phyloP scores from a whole-genome alignment of 352 stramenopile genomes.

The Phytopythium mirpurense region DNA sequence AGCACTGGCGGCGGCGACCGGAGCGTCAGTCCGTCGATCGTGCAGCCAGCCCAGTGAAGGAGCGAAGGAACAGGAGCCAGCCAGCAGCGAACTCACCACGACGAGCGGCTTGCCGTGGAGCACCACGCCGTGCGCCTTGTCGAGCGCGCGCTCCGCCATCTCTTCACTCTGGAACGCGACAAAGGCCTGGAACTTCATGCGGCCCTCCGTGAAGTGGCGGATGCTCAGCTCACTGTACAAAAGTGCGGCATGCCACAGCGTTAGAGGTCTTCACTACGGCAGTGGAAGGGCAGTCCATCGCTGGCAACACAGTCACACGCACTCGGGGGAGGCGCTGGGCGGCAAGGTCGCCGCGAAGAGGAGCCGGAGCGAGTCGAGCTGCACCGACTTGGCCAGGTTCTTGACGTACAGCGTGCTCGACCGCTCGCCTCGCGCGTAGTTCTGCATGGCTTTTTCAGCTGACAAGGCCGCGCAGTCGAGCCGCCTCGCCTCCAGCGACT shows the following conservation, averaged over 20 bases:
- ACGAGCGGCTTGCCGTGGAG: constrained; percentile 76
- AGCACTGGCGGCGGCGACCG: constrained; percentile 11
- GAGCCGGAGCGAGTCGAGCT: constrained; percentile 31
- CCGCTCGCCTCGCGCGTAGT: constrained; percentile 49
- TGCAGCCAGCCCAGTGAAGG: not conserved
- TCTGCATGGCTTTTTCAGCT: constrained; percentile 61
- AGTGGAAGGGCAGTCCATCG: not conserved
- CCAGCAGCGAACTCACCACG: constrained; percentile 46
- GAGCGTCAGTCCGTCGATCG: not conserved
- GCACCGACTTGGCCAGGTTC: constrained; percentile 61
- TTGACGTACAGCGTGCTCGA: constrained; percentile 75
- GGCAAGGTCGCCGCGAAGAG: constrained; percentile 49
- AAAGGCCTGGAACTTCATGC: constrained; percentile 87
- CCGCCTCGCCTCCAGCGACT: constrained; percentile 20
- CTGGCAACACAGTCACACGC: constrained; percentile 12
- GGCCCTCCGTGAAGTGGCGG: constrained; percentile 67
- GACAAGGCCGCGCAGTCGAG: constrained; percentile 15
- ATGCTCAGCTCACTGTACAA: constrained; percentile 37
- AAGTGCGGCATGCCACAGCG: too few species aligned
- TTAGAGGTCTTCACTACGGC: too few species aligned
- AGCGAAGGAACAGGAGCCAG: not conserved
- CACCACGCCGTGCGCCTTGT: constrained; percentile 62
- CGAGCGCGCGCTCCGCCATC: constrained; percentile 41
- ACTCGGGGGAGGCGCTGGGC: constrained; percentile 17
- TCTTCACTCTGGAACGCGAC: constrained; percentile 54